Evolutionary conservation across 1,284 basidiomycete genomes (phyloP).

Genomic region (Dichomitus squalens): DNA sequence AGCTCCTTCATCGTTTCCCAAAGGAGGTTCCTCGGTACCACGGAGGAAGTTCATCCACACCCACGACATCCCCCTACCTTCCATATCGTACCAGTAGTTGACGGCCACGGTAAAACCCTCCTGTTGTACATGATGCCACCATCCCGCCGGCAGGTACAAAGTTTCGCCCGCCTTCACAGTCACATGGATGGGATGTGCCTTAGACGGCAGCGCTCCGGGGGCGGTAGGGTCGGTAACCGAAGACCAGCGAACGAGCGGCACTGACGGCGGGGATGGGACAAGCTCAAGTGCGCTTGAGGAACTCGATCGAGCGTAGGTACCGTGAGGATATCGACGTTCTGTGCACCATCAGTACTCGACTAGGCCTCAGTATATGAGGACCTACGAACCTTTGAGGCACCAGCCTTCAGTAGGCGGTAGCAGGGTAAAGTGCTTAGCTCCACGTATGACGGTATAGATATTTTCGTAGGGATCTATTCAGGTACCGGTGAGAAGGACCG

Average conservation of each 20-base stretch:
- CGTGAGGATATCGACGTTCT: slow-evolving; percentile 75
- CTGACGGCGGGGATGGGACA: slow-evolving; percentile 43
- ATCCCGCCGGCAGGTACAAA: slow-evolving; percentile 86
- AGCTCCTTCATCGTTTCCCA: slow-evolving; percentile 37
- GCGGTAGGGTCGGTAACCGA: slow-evolving; percentile 62
- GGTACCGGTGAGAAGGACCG: background rate
- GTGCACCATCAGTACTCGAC: slow-evolving; percentile 4
- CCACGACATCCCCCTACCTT: slow-evolving; percentile 71
- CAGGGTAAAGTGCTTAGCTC: slow-evolving; percentile 83
- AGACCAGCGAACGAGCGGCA: slow-evolving; percentile 68
- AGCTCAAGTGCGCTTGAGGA: slow-evolving; percentile 43
- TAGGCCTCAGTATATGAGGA: background rate
- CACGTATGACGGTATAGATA: slow-evolving; percentile 84
- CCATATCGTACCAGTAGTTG: slow-evolving; percentile 90
- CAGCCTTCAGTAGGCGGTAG: slow-evolving; percentile 87
- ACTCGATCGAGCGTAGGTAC: slow-evolving; percentile 53
- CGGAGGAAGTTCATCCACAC: slow-evolving; percentile 65
- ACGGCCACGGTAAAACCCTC: slow-evolving; percentile 69
- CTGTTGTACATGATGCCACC: slow-evolving; percentile 89
- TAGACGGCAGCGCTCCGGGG: slow-evolving; percentile 45
- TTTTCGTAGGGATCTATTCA: slow-evolving; percentile 87
- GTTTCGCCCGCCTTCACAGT: slow-evolving; percentile 74
- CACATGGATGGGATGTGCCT: slow-evolving; percentile 66
- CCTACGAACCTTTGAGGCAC: slow-evolving; percentile 68
- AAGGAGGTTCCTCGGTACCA: slow-evolving; percentile 40